Base-by-base conservation (phyloP, 768 basidiomycete species). In the Scleroderma bovista region DNA sequence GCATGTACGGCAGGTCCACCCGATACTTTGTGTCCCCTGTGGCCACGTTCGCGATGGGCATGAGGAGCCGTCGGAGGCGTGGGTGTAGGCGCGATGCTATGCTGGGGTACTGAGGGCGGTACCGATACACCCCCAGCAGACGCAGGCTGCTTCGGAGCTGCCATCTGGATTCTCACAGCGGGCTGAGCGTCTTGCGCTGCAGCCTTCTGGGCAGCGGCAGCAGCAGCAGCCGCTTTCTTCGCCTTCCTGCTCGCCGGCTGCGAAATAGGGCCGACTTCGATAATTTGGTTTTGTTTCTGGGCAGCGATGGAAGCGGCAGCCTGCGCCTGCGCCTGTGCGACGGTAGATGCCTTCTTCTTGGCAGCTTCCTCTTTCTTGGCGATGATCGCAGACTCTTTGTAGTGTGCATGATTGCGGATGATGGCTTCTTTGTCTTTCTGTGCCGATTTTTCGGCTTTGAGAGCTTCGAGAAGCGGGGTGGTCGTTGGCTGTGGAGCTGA, bases 381-480 rank as follows among this genome's bases (percentile, higher is more conserved):
- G 22, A 62, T 38, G 11, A 60, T 61, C 6, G 62, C 56, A 44
- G 66, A 64, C 33, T 81, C 81, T 60, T 83, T 83, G 69, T 86
- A 84, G 61, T 86, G 87, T 0, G 80, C 77, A 34, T 89, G 86
- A 49, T 81, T 86, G 34, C 84, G 80, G 29, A 83, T 70, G 50
- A 84, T 88, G 24, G 80, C 70, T 57, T 85, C 83, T 60, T 83
- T 89, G 62, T 87, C 88, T 58, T 78, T 84, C 58, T 81, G 78
- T 0, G 80, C 78, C 6, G 76, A 62, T 48, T 71, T 71, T 65
- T 91, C 86, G 0, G 89, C 88, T 56, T 92, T 90, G 54, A 98
- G 82, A 1, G 93, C 91, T 62, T 95, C 94, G 42, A 99, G 81
- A 19, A 98, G 79, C 0, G 95, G 95, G 0, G 95, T 96, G 0